Evolutionary conservation across 2,329 filamentous ascomycete genomes (phyloP).

Genomic region (Shiraia bambusicola): DNA sequence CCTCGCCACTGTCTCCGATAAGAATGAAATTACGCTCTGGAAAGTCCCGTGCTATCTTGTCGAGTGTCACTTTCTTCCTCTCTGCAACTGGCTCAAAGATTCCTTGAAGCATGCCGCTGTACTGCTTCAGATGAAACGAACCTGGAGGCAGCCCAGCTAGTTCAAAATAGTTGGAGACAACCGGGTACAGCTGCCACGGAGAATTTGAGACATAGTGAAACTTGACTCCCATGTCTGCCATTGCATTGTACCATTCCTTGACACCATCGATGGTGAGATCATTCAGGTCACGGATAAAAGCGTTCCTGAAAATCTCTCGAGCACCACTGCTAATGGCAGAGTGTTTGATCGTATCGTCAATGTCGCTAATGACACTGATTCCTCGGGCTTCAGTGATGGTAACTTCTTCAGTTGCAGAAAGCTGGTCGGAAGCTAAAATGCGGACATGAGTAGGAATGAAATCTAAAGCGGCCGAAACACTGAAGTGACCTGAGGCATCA

Average conservation of each 20-base stretch:
- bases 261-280: conserved; percentile 87
- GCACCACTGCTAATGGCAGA: conserved; percentile 87
- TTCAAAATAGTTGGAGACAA: conserved; percentile 82
- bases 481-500: conserved; percentile 87
- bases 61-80: conserved; percentile 84
- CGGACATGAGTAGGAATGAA: conserved; percentile 90
- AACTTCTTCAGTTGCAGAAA: conserved; percentile 79
- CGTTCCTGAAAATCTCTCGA: conserved; percentile 93
- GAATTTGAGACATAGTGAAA: conserved; percentile 99
- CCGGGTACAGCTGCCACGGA: conserved; percentile 94
- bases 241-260: conserved; percentile 78
- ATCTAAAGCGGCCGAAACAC: conserved; percentile 73
- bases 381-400: conserved; percentile 75
- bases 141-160: conserved; percentile 78
- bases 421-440: conserved; percentile 79
- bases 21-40: conserved; percentile 86
- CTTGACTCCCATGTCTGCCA: conserved; percentile 78
- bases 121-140: conserved; percentile 93
- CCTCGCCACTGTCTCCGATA: conserved; percentile 93
- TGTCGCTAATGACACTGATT: conserved; percentile 92
- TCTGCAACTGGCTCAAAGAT: conserved; percentile 98
- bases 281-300: conserved; percentile 81
- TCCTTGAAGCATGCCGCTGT: conserved; percentile 93
- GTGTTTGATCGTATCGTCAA: conserved; percentile 96
- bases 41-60: conserved; percentile 84